A percentile compares a stretch with the other conserved stretches of the same genome.
These are phyloP conservation scores for Arthroderma sp. DNA, from an alignment of 2,329 filamentous ascomycete genomes.

Conservation along the genomic window DNA sequence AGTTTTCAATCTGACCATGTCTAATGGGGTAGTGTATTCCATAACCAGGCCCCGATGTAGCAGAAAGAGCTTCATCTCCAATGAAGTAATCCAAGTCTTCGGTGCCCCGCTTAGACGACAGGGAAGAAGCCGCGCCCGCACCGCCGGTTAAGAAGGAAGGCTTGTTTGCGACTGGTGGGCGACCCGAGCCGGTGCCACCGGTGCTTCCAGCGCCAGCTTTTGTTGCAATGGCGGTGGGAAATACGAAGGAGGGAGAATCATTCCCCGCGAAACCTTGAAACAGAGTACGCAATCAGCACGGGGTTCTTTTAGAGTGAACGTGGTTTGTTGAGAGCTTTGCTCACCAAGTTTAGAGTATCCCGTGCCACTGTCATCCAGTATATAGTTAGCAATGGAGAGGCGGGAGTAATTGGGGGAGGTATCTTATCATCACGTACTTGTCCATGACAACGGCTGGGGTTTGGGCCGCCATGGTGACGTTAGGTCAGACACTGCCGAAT, in stretches of 20 bases:
- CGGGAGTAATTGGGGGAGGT: constrained; percentile 11
- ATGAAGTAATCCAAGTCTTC: constrained; percentile 99
- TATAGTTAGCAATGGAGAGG: constrained; percentile 23
- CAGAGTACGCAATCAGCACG: no score
- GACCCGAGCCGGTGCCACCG: constrained; percentile 65
- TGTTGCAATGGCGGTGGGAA: constrained; percentile 95
- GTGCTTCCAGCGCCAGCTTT: constrained; percentile 62
- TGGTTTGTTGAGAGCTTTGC: constrained; percentile 17
- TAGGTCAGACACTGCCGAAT: no score
- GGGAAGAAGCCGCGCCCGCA: constrained; percentile 65
- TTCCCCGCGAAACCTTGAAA: constrained; percentile 86
- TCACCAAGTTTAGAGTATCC: constrained; percentile 97
- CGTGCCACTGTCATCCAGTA: constrained; percentile 61
- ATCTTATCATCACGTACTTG: constrained; percentile 60
- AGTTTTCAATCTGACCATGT: constrained; percentile 97
- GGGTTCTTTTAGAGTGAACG: background rate
- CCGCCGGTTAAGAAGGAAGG: constrained; percentile 89
- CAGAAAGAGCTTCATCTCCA: constrained; percentile 84
- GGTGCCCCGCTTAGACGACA: constrained; percentile 85
- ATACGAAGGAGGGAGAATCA: constrained; percentile 97
- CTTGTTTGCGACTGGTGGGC: constrained; percentile 84
- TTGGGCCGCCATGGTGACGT: constrained; percentile 71
- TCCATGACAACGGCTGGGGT: constrained; percentile 99
- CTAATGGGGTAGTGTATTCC: constrained; percentile 95
- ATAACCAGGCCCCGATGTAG: constrained; percentile 77